Base-by-base conservation (phyloP, 2,329 filamentous ascomycete species). In the Colletotrichum tropicale region DNA sequence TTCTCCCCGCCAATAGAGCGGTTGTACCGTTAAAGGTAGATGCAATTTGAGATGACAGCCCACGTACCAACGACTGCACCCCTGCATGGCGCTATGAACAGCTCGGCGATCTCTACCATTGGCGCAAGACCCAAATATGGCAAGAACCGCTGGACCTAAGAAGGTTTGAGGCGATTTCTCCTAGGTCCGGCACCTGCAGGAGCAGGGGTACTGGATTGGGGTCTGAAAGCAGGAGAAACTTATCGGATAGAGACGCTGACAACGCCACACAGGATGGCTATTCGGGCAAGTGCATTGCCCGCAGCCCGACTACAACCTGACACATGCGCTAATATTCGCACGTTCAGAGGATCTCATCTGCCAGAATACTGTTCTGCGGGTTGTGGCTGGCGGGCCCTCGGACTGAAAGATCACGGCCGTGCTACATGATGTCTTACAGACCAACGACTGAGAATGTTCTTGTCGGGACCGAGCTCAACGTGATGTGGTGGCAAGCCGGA, bases 351-450 rank as follows among this genome's bases (percentile, higher is more conserved):
- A 26, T 38, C 26, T 52, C 43, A 21, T 9, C 13, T 52, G 43
- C 30, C 6, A 32, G 61, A 36, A 62, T 38, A 24, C 4, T 43
- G 61, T 43, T 64, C 24, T 66, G 15, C 38, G 26, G 55, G n/a
- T 62, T 13, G 21, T 60, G 55, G 12, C 30, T 43, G 30, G 21
- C 38, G 12, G 24, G 52, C 56, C 28, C 24, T 26, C 21, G 21
- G 36, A 26, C 43, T 38, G 56, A 62, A 36, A 64, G 36, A 60
- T 21, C 56, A 43, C 5, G 71, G 34, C 74, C 65, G 74, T 74
- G 74, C 70, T 71, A 24, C 43, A 12, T 62, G 10, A 38, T 69
- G 65, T 74, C 70, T 74, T 60, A 69, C 74, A 55, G 48, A 55
- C 70, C 60, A 69, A 43, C 28, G 66, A n/a, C 24, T 28, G 21